Conservation (phyloP, 257 asterid genomes). For the Coffea eugenioides region DNA sequence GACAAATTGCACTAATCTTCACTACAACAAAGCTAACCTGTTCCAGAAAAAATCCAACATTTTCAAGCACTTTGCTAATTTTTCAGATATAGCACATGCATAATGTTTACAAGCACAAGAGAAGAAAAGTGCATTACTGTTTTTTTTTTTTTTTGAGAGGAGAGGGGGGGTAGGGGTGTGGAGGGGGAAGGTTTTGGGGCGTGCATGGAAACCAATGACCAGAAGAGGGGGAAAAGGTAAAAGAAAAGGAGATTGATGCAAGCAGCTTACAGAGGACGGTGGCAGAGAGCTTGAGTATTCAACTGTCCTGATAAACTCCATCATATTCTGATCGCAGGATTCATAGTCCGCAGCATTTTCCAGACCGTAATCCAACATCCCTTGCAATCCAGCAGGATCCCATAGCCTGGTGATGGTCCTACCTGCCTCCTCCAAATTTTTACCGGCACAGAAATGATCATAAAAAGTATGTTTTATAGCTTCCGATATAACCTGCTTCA, state of each 20-base stretch:
- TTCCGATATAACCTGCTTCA: constrained; percentile 31
- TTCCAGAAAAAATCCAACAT: background rate
- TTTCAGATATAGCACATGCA: background rate
- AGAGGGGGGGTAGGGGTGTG: too few species aligned
- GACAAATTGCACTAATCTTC: constrained; percentile 82
- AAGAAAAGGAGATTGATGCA: background rate
- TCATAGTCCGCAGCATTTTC: constrained; percentile 62
- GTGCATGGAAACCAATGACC: background rate
- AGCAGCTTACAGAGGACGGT: constrained; percentile 40
- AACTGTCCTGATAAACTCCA: constrained; percentile 45
- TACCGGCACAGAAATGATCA: constrained; percentile 80
- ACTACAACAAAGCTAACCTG: constrained; percentile 88
- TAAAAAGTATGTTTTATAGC: constrained; percentile 47
- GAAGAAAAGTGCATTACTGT: too few species aligned
- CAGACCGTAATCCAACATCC: constrained; percentile 84
- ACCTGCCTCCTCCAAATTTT: constrained; percentile 40
- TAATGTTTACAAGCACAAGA: background rate
- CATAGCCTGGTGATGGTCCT: constrained; percentile 41
- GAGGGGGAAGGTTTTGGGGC: background rate
- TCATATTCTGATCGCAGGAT: constrained; percentile 55
- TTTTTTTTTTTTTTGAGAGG: too few species aligned
- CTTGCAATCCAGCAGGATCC: constrained; percentile 40
- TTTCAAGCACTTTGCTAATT: background rate
- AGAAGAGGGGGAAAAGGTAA: background rate
- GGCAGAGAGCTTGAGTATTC: constrained; percentile 35